Base-by-base conservation (phyloP, 2,329 filamentous ascomycete species). In the Acrocalymma vagum region DNA sequence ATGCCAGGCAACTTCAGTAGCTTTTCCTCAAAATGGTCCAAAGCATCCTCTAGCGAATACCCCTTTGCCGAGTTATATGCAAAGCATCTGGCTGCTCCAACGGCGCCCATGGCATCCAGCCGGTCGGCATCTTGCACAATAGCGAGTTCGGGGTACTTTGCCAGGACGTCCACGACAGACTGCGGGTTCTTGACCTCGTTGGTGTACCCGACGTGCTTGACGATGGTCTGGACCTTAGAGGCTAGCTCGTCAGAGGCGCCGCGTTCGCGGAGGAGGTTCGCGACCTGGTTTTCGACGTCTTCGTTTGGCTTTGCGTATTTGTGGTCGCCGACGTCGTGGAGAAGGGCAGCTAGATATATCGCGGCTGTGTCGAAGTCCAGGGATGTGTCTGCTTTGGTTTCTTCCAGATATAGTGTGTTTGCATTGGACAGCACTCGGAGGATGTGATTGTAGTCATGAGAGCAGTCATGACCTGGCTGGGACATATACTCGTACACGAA, bases 71-170 rank as follows among this genome's bases (percentile, higher is more conserved):
- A 91, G 0, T 87, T 83, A 65, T 84, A 96, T 0, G 86, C 84
- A 65, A 94, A 92, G 26, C 82, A 83, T 28, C 93, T 77, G 2
- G 83, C 92, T 41, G 96, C 85, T 0, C 93, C 93, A 20, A 96
- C 82, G 0, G 88, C 90, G 1, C 92, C 93, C 33, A 96, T 85
- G 4, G 91, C 88, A 71, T 97, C 93, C n/a, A 97, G 76, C 6
- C 92, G 79, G 73, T 96, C 93, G 4, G 92, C 92, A 69, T 96
- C 93, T 72, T 96, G 92, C 21, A 96, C 90, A 31, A 95, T 82
- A 0, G 83, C 91, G 22, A 94, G 74, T 67, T 94, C 90, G 1
- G 89, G 89, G 24, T 88, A 76, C 20, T 72, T 62, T 5, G 63
- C 65, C n/a, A 95, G 75, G n/a, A 92, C 75, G 2, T 72, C 69